Evolutionary conservation across 2,329 filamentous ascomycete genomes (phyloP), one percentile per base, ranked within the genome.

Genomic region (Cercospora nicotianae): DNA sequence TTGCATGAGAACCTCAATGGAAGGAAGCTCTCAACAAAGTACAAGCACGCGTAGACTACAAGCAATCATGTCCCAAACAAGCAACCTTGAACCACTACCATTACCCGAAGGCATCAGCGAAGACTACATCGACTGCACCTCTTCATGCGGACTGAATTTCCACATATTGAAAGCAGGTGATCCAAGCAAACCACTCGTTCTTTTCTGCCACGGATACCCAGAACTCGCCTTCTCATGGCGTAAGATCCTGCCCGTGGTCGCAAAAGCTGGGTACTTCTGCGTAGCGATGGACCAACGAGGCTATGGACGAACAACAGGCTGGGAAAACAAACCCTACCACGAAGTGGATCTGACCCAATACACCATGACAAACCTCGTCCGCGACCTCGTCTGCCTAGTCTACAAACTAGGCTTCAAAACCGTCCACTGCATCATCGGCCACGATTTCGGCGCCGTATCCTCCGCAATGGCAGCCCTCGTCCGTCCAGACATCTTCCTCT

Each of bases 221-320:
- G 89, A 91, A 74, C 81, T 91, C 2, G 87, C 89, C 30, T 91
- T 85, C 76, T 90, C 89, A 58, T 91, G 89, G 88, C 86, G 89
- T 62, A 87, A 88, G 65, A 79, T 90, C 39, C 83, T 91, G 73
- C 83, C 84, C 6, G 75, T 80, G 0, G 80, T 92, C n/a, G 86
- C 89, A 5, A 77, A 79, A 0, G 81, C 83, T 5, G 89, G 89
- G 30, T 91, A 87, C 78, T 84, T 89, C 74, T 88, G 89, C 63
- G 86, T 91, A 1, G 89, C 89, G 1, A 86, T 87, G 39, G 89
- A 92, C 73, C 88, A 90, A 73, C 84, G 89, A 60, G 89, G 89
- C 7, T 91, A 90, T 70, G 89, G 89, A 10, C 84, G 88, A 28
- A 91, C 89, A 0, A 87, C 83, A 0, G 86, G 87, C 60, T 88